Percentiles rank a stretch among this genome's conserved stretches.
Conservation (phyloP, 169 alveolate species). For the Cryptosporidium ubiquitum region DNA sequence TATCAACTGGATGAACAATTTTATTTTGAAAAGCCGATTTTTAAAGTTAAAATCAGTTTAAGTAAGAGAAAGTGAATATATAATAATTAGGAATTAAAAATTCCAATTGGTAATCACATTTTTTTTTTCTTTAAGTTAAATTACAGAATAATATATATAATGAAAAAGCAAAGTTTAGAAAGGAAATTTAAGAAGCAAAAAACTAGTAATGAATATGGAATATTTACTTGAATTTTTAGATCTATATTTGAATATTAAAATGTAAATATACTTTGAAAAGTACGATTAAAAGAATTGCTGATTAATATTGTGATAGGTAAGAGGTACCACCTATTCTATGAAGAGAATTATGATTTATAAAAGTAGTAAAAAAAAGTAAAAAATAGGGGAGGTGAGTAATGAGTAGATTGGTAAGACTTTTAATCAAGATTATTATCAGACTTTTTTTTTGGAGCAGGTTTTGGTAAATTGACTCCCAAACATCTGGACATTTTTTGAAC, state of each 20-base stretch:
- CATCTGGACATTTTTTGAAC: constrained; percentile 80
- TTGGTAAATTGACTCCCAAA: constrained; percentile 79
- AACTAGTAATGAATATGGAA: not conserved
- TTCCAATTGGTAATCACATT: no score
- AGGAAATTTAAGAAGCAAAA: not conserved
- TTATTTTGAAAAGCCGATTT: no score
- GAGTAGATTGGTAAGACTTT: not conserved
- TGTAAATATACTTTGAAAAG: not conserved
- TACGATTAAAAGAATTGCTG: not conserved
- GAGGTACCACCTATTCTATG: not conserved
- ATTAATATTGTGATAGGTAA: not conserved
- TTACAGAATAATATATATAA: no score
- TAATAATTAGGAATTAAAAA: not conserved
- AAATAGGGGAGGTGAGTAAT: not conserved
- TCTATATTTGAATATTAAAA: not conserved
- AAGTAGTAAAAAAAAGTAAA: not conserved
- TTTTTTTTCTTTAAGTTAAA: not conserved
- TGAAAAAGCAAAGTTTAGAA: not conserved
- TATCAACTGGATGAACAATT: no score
- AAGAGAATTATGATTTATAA: not conserved
- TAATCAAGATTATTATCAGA: constrained; percentile 13
- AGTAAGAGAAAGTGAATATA: no score
- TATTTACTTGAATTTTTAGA: not conserved
- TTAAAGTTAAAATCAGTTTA: no score
- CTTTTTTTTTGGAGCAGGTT: constrained; percentile 79